Evolutionary conservation across 2,329 filamentous ascomycete species (phyloP).

Genomic region (Penicillium sp.): DNA sequence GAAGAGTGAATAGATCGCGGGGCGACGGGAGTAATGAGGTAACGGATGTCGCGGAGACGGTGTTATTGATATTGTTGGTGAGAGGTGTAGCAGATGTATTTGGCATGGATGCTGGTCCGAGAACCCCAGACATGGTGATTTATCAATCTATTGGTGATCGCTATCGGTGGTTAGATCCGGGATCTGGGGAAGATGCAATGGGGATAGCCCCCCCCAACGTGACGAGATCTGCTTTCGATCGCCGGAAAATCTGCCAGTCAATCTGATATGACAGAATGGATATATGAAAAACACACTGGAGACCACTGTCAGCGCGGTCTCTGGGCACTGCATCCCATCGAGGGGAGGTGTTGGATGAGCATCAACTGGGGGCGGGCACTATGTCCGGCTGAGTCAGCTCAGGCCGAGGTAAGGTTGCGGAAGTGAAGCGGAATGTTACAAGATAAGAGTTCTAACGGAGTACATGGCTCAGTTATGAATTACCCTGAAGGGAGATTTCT

Average conservation of each 20-base stretch:
- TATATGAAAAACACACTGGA: not conserved
- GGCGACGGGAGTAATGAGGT: constrained; percentile 29
- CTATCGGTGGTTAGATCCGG: constrained; percentile 12
- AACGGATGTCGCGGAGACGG: constrained; percentile 18
- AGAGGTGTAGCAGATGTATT: constrained; percentile 24
- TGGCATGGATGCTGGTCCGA: constrained; percentile 21
- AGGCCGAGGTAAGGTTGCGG: not conserved
- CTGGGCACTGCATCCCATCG: constrained; percentile 14
- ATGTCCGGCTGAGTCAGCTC: constrained; percentile 22
- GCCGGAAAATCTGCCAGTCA: not conserved
- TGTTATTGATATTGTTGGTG: constrained; percentile 24
- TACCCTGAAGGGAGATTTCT: not conserved
- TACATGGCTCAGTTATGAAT: not conserved
- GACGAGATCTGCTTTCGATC: not conserved
- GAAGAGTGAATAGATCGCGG: constrained; percentile 37
- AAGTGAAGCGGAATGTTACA: not conserved
- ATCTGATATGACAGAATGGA: not conserved
- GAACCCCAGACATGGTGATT: constrained; percentile 29
- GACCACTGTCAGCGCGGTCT: constrained; percentile 19
- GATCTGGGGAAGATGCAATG: constrained; percentile 23
- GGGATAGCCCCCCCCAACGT: constrained; percentile 19
- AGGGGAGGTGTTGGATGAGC: constrained; percentile 7
- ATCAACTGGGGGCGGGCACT: constrained; percentile 7
- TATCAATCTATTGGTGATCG: constrained; percentile 11
- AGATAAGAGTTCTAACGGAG: too few species aligned